Conservation (phyloP, 179 eudicot genomes). For the Beta lomatogona region DNA sequence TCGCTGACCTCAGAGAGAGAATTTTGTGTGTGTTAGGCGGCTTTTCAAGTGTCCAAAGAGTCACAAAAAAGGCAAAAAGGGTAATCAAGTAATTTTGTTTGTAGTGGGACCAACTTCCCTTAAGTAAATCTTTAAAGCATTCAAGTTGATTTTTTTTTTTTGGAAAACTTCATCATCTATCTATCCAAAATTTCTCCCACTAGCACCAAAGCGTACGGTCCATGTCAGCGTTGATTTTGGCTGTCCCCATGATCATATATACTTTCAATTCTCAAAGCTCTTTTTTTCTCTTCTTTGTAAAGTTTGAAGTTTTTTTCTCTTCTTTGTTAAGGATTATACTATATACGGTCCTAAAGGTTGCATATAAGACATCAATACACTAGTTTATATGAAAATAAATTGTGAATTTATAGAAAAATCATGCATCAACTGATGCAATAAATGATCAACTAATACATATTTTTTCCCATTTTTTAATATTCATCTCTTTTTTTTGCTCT, state of each 20-base stretch:
- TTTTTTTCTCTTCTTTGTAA: no score
- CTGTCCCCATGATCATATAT: not conserved
- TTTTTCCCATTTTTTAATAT: no score
- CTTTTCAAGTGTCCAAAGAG: constrained; percentile 35
- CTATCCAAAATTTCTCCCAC: constrained; percentile 9
- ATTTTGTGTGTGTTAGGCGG: constrained; percentile 2
- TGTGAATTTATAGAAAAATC: no score
- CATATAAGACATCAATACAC: no score
- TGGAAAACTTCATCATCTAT: not conserved
- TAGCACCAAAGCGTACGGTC: constrained; percentile 23
- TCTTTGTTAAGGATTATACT: no score
- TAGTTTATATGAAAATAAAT: no score
- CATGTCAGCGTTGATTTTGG: constrained; percentile 18
- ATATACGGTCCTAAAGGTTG: no score
- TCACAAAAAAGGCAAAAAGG: not conserved
- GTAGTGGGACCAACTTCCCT: not conserved
- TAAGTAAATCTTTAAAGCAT: not conserved
- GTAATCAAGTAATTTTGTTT: not conserved
- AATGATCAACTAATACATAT: no score
- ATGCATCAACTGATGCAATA: no score
- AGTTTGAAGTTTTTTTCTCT: no score
- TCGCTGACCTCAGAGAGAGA: constrained; percentile 15
- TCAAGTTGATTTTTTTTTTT: not conserved
- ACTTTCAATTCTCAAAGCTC: no score
- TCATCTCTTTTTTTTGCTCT: no score